Conservation (phyloP, 2,329 filamentous ascomycete species). For the Gnomoniopsis smithogilvyi region DNA sequence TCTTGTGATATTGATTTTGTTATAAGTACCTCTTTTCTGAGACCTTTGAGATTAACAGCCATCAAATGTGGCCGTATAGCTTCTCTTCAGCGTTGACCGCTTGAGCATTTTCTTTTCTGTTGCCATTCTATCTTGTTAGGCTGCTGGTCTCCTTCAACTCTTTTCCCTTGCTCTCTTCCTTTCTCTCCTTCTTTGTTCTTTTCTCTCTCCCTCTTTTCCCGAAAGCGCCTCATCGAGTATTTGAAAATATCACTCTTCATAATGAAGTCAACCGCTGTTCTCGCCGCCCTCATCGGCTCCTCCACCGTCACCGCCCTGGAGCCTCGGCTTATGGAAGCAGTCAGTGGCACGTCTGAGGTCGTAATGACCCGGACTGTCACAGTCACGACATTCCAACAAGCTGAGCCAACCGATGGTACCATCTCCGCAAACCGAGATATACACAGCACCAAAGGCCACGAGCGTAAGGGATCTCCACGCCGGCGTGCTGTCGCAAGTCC, state of each 20-base stretch:
- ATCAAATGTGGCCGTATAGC: neutral
- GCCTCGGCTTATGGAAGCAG: neutral
- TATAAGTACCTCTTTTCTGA: no score
- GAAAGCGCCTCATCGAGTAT: neutral
- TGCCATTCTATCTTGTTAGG: neutral
- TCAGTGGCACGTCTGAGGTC: neutral
- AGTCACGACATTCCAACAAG: neutral
- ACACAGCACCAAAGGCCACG: neutral
- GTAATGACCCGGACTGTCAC: neutral
- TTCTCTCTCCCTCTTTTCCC: neutral
- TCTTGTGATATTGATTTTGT: no score
- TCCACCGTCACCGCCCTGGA: neutral
- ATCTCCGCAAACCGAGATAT: neutral
- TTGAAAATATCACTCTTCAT: neutral
- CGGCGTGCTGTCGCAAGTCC: neutral
- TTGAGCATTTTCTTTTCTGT: neutral
- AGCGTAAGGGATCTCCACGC: neutral
- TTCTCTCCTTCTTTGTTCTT: neutral
- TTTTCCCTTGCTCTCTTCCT: neutral
- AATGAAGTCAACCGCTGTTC: neutral
- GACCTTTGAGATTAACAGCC: no score
- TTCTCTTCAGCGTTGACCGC: slow-evolving; percentile 1
- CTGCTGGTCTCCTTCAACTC: neutral
- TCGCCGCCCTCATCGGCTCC: neutral
- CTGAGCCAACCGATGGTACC: neutral